Conservation (phyloP, 805 yeast species). For the Pichia rugopelliculosa region DNA sequence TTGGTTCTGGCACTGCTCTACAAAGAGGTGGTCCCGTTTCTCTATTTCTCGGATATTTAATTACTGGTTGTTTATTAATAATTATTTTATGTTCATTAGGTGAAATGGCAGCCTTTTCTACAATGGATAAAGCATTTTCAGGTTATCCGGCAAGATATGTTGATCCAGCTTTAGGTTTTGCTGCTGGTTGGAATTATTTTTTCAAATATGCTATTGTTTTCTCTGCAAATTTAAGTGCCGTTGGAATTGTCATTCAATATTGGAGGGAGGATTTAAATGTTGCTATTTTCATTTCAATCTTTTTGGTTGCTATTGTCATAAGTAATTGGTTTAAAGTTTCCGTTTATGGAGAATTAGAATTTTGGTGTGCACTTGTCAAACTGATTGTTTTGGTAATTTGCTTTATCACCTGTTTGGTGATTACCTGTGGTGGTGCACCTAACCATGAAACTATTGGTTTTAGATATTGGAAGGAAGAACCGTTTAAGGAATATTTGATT, state of each 20-base stretch:
- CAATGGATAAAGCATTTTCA: constrained; percentile 42
- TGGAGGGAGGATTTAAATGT: constrained; percentile 42
- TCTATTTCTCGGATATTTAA: constrained; percentile 32
- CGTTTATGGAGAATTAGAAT: constrained; percentile 43
- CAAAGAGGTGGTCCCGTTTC: constrained; percentile 36
- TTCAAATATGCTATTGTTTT: constrained; percentile 37
- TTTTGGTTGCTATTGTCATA: no score
- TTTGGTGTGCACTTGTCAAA: constrained; percentile 38
- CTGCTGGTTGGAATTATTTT: constrained; percentile 44
- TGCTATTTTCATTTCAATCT: constrained; percentile 36
- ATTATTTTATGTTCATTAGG: constrained; percentile 37
- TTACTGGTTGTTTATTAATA: constrained; percentile 38
- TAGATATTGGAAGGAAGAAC: constrained; percentile 26
- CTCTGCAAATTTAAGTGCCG: constrained; percentile 42
- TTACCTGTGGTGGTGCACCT: constrained; percentile 46
- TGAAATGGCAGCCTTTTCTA: constrained; percentile 40
- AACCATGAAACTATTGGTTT: constrained; percentile 33
- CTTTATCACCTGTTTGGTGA: constrained; percentile 19
- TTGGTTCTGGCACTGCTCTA: constrained; percentile 35
- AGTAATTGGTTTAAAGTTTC: constrained; percentile 35
- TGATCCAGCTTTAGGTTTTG: constrained; percentile 38
- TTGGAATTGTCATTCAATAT: constrained; percentile 39
- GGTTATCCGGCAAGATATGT: constrained; percentile 40
- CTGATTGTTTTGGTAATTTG: constrained; percentile 36
- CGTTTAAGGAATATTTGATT: constrained; percentile 30